Percentiles rank a stretch among this genome's conserved stretches.
Evolutionary conservation across 208 protist species (phyloP).

Genomic region (Leishmania guyanensis): DNA sequence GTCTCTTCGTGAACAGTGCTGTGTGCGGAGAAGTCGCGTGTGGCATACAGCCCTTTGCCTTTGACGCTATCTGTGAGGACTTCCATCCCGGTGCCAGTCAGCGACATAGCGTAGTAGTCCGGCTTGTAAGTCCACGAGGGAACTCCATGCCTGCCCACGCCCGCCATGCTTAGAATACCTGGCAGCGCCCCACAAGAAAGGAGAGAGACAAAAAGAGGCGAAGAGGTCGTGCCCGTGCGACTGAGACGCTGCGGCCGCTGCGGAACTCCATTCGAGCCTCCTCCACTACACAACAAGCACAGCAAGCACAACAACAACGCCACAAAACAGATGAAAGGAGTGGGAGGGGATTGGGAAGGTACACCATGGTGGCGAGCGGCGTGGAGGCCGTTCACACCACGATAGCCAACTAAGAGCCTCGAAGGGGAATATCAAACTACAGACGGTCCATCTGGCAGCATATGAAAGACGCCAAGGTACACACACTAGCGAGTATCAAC

Average conservation of each 20-base stretch:
- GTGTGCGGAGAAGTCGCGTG: slow-evolving; percentile 28
- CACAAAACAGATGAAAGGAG: neutral
- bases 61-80: slow-evolving; percentile 61
- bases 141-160: slow-evolving; percentile 9
- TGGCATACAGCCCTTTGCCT: slow-evolving; percentile 67
- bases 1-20: slow-evolving; percentile 67
- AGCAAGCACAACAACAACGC: neutral
- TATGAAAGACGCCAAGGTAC: neutral
- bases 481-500: neutral
- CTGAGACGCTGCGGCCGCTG: neutral
- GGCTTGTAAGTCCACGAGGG: slow-evolving; percentile 56
- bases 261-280: neutral
- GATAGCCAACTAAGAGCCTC: neutral
- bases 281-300: neutral
- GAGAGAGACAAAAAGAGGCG: neutral
- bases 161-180: neutral
- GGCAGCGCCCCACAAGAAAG: no score
- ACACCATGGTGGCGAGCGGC: neutral
- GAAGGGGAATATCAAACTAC: neutral
- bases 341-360: neutral
- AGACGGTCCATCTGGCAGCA: neutral
- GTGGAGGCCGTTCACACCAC: neutral
- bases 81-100: slow-evolving; percentile 39
- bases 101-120: slow-evolving; percentile 40
- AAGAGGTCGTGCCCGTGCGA: neutral